These are phyloP conservation scores for Daldinia bambusicola DNA, from an alignment of 495 filamentous ascomycete genomes.

Conservation along the genomic window DNA sequence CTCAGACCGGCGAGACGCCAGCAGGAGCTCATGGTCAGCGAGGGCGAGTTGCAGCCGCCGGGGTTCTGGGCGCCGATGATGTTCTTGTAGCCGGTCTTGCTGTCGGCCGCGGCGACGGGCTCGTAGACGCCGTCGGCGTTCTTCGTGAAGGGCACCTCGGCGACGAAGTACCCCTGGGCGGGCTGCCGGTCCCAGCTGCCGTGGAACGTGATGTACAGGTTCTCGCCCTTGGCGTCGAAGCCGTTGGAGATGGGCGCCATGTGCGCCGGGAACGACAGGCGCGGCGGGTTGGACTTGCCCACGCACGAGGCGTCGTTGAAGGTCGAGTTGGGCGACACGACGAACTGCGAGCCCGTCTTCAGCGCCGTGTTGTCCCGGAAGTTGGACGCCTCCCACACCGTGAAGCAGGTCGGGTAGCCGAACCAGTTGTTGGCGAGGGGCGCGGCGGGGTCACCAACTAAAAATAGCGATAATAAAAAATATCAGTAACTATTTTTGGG, in stretches of 20 bases:
- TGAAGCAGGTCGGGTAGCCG: constrained; percentile 74
- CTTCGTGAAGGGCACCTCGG: constrained; percentile 57
- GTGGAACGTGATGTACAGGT: constrained; percentile 67
- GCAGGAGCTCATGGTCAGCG: constrained; percentile 46
- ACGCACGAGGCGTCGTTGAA: constrained; percentile 62
- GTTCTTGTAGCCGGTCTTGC: constrained; percentile 48
- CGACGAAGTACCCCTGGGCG: constrained; percentile 64
- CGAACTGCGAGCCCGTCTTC: constrained; percentile 63
- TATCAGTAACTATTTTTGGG: not conserved
- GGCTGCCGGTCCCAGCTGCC: constrained; percentile 65
- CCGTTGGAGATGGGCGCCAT: constrained; percentile 66
- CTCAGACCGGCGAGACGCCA: constrained; percentile 47
- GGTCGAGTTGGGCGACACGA: constrained; percentile 55
- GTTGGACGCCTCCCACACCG: constrained; percentile 65
- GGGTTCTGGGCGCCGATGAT: constrained; percentile 48
- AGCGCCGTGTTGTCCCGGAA: constrained; percentile 58
- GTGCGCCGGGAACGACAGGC: constrained; percentile 66
- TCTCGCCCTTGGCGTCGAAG: constrained; percentile 52
- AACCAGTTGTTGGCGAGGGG: constrained; percentile 58
- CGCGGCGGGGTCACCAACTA: constrained; percentile 64
- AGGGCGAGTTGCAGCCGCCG: constrained; percentile 42
- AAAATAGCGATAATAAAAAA: constrained; percentile 41
- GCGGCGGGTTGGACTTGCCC: constrained; percentile 54
- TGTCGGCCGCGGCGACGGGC: constrained; percentile 48
- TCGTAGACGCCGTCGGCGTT: constrained; percentile 51